Conservation (phyloP, 2,329 filamentous ascomycete species). For the Colletotrichum zoysiae region DNA sequence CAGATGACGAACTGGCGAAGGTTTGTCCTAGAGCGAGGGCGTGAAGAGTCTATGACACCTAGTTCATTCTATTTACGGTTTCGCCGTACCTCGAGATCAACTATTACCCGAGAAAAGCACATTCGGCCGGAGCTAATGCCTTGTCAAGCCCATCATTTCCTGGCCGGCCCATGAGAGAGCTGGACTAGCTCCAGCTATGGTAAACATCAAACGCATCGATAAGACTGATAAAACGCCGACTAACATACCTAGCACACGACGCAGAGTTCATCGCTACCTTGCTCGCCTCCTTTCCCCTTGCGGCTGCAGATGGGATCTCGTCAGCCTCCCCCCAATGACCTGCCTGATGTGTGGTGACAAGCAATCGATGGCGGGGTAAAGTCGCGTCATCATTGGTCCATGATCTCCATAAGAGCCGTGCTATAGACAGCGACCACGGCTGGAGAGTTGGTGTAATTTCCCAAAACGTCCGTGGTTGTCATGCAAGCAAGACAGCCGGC, state of each 20-base stretch:
- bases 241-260: constrained; percentile 26
- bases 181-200: constrained; percentile 18
- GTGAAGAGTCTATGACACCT: constrained; percentile 10
- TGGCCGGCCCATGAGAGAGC: constrained; percentile 13
- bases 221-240: constrained; percentile 39
- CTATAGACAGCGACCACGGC: constrained; percentile 53
- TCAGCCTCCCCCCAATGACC: constrained; percentile 38
- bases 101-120: constrained; percentile 11
- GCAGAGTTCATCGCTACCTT: constrained; percentile 38
- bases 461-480: constrained; percentile 57
- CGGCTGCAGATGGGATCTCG: constrained; percentile 35
- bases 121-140: constrained; percentile 1
- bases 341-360: constrained; percentile 25
- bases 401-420: constrained; percentile 54
- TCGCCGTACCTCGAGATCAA: background rate
- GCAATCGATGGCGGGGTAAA: constrained; percentile 42
- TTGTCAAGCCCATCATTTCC: constrained; percentile 27
- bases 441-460: constrained; percentile 58
- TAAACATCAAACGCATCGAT: constrained; percentile 46
- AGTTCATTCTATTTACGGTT: constrained; percentile 20
- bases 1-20: constrained; percentile 17
- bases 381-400: constrained; percentile 49
- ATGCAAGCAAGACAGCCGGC: constrained; percentile 54
- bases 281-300: constrained; percentile 27
- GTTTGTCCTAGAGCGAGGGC: constrained; percentile 14